Percentiles rank a stretch among this genome's conserved stretches.
phyloP scores from a whole-genome alignment of 306 rosid species.

The Biancaea sappan region DNA sequence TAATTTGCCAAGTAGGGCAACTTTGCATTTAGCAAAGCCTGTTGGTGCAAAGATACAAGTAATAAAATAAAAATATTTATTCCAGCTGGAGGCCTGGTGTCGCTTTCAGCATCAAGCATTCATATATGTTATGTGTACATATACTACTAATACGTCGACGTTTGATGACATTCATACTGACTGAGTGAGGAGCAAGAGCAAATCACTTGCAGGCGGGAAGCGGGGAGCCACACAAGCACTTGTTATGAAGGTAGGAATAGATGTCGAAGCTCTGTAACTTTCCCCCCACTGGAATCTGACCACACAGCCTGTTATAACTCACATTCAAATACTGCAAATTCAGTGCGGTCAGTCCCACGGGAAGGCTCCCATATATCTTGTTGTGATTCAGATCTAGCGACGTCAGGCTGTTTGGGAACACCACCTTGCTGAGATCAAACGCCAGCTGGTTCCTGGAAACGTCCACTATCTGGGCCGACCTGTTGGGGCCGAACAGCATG shows the following conservation, averaged over 20 bases:
- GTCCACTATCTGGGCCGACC: constrained; percentile 36
- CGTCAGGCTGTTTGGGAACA: constrained; percentile 38
- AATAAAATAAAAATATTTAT: too few species aligned
- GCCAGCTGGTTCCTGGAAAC: constrained; percentile 59
- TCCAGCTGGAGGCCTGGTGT: too few species aligned
- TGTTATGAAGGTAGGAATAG: constrained; percentile 53
- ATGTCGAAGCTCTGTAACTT: constrained; percentile 51
- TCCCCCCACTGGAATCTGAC: constrained; percentile 66
- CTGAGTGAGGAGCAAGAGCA: neutral
- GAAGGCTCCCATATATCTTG: constrained; percentile 53
- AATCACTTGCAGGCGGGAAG: constrained; percentile 47
- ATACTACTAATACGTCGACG: neutral
- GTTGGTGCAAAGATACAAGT: too few species aligned
- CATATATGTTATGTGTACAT: too few species aligned
- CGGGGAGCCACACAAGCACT: constrained; percentile 72
- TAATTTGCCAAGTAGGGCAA: too few species aligned
- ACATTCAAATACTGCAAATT: constrained; percentile 53
- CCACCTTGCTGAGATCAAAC: constrained; percentile 48
- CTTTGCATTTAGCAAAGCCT: too few species aligned
- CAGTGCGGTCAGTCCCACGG: constrained; percentile 40
- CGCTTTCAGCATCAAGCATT: too few species aligned
- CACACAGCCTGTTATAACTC: constrained; percentile 70
- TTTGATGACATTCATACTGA: neutral
- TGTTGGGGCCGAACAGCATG: constrained; percentile 45
- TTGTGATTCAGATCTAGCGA: constrained; percentile 66